Percentiles rank a stretch among this genome's conserved stretches.
Conservation (phyloP, 257 asterid species). For the Eucommia ulmoides region DNA sequence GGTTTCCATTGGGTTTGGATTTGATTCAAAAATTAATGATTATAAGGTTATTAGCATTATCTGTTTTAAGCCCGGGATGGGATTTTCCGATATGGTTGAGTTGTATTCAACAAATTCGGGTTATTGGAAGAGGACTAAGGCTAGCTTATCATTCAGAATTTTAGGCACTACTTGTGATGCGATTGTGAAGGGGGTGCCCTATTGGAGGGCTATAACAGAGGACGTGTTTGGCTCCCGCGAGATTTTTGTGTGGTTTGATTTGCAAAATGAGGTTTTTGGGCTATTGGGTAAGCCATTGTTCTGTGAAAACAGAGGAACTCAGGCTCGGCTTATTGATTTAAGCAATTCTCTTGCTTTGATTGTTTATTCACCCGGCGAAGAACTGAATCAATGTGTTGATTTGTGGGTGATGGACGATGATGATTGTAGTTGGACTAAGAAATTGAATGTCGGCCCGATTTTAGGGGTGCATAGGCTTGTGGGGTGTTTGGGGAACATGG, state of each 20-base stretch:
- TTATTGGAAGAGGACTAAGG: neutral
- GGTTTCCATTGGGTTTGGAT: neutral
- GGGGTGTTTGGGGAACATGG: no score
- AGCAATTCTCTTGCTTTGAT: no score
- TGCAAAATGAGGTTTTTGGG: neutral
- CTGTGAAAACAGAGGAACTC: no score
- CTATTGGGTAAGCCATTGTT: no score
- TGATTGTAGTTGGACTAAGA: no score
- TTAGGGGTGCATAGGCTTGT: no score
- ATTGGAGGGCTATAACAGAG: constrained; percentile 1
- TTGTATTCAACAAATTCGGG: neutral
- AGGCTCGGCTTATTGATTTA: no score
- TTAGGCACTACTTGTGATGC: neutral
- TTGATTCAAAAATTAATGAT: neutral
- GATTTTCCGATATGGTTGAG: neutral
- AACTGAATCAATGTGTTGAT: no score
- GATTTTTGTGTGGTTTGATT: neutral
- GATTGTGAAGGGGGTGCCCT: constrained; percentile 7
- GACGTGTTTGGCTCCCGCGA: neutral
- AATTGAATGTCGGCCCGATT: no score
- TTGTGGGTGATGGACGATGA: no score
- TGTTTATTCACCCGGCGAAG: no score
- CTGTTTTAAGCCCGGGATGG: neutral
- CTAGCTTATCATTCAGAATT: neutral
- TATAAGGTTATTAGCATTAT: neutral